Percentiles rank a stretch among this genome's conserved stretches.
These are phyloP conservation scores for Colletotrichum sp. DNA, from an alignment of 2,329 filamentous ascomycete genomes.

Conservation along the genomic window DNA sequence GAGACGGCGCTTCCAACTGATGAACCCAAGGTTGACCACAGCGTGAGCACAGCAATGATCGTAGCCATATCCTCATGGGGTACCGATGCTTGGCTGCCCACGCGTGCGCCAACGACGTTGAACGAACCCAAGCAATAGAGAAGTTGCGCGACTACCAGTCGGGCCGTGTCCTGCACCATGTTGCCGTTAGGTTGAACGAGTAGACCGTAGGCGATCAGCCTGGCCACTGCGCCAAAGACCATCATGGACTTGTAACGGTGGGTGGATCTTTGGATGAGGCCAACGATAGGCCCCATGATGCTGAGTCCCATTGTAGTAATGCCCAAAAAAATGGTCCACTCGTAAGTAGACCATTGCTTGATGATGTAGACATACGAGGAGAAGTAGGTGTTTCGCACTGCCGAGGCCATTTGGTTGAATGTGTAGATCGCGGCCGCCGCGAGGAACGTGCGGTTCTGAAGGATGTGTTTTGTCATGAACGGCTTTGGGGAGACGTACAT, in stretches of 20 bases:
- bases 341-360: conserved; percentile 45
- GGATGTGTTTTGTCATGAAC: conserved; percentile 34
- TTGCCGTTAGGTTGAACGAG: conserved; percentile 31
- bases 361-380: conserved; percentile 43
- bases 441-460: conserved; percentile 36
- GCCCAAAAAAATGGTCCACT: conserved; percentile 45
- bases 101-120: conserved; percentile 43
- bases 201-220: conserved; percentile 41
- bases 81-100: conserved; percentile 45
- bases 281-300: conserved; percentile 39
- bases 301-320: conserved; percentile 44
- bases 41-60: conserved; percentile 39
- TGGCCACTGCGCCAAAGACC: conserved; percentile 39
- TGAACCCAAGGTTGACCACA: conserved; percentile 44
- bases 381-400: conserved; percentile 40
- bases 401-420: conserved; percentile 39
- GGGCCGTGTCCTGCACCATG: conserved; percentile 38
- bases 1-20: conserved; percentile 43
- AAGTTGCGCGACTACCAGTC: conserved; percentile 39
- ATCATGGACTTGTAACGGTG: conserved; percentile 48
- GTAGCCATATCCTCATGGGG: conserved; percentile 46
- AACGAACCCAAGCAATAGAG: conserved; percentile 41
- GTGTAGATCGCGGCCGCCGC: conserved; percentile 32
- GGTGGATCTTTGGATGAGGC: conserved; percentile 37
- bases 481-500: conserved; percentile 35